phyloP scores from a whole-genome alignment of 2,329 filamentous ascomycete genomes.

The Colletotrichum lupini region DNA sequence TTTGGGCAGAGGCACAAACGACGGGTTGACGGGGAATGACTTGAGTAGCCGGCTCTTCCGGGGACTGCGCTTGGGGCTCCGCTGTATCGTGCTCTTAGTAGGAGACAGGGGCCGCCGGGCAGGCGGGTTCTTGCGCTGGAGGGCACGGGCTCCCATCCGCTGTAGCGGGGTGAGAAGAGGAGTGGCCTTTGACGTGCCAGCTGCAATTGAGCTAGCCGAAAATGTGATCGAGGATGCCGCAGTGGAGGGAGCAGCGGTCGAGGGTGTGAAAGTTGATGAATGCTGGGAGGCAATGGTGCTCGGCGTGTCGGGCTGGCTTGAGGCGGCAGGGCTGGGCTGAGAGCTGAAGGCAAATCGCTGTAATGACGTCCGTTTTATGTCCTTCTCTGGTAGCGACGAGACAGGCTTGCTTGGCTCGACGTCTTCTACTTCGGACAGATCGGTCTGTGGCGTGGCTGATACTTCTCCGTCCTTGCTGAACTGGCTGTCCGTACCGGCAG shows the following conservation, averaged over 20 bases:
- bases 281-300: conserved; percentile 46
- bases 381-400: neutral
- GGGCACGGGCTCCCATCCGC: conserved; percentile 60
- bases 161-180: conserved; percentile 63
- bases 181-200: conserved; percentile 54
- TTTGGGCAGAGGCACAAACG: conserved; percentile 65
- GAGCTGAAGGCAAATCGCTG: conserved; percentile 41
- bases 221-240: conserved; percentile 55
- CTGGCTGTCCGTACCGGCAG: conserved; percentile 28
- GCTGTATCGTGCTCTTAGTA: conserved; percentile 34
- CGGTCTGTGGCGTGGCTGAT: conserved; percentile 22
- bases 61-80: conserved; percentile 37
- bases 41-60: conserved; percentile 37
- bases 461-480: conserved; percentile 30
- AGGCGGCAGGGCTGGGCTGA: conserved; percentile 17
- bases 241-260: conserved; percentile 50
- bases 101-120: conserved; percentile 39
- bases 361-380: conserved; percentile 32
- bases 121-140: conserved; percentile 44
- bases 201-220: conserved; percentile 41
- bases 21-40: conserved; percentile 60
- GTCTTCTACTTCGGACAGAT: conserved; percentile 20
- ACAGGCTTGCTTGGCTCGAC: neutral
- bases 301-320: conserved; percentile 42
- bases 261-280: conserved; percentile 43